Evolutionary conservation across 2,329 filamentous ascomycete species (phyloP).

Genomic region (Basipetospora chlamydospora): DNA sequence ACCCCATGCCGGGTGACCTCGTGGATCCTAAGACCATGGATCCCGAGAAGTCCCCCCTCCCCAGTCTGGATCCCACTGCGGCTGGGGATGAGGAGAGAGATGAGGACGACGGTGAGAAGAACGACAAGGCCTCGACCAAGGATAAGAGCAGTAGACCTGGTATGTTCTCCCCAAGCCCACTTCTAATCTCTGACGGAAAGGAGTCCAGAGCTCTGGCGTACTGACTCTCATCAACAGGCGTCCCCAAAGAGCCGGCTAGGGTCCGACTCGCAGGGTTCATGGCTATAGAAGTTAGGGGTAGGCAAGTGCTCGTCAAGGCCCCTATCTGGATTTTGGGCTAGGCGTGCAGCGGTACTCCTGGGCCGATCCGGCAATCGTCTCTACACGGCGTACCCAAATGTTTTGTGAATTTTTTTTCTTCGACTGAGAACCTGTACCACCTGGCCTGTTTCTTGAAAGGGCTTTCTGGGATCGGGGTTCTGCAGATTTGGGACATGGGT

Average conservation of each 20-base stretch:
- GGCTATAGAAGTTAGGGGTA: constrained; percentile 58
- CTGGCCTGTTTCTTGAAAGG: no score
- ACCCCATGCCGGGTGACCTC: constrained; percentile 62
- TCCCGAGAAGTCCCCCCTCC: constrained; percentile 57
- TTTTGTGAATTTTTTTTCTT: no score
- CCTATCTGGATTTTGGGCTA: constrained; percentile 50
- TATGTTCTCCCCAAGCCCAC: neutral
- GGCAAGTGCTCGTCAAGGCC: constrained; percentile 62
- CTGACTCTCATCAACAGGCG: neutral
- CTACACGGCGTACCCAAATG: no score
- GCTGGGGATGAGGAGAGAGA: constrained; percentile 27
- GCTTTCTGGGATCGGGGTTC: no score
- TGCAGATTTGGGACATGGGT: no score
- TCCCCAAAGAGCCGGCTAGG: constrained; percentile 31
- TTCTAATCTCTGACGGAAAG: neutral
- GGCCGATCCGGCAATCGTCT: no score
- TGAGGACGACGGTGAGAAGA: constrained; percentile 26
- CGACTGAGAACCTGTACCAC: no score
- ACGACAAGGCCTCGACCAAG: constrained; percentile 25
- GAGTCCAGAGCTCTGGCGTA: no score
- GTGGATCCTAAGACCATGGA: constrained; percentile 72
- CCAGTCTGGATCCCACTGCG: constrained; percentile 37
- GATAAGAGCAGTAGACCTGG: neutral
- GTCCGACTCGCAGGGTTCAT: constrained; percentile 66
- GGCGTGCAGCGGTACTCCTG: no score